These are phyloP conservation scores for Lyophyllum decastes DNA, from an alignment of 768 basidiomycete genomes.

Conservation along the genomic window DNA sequence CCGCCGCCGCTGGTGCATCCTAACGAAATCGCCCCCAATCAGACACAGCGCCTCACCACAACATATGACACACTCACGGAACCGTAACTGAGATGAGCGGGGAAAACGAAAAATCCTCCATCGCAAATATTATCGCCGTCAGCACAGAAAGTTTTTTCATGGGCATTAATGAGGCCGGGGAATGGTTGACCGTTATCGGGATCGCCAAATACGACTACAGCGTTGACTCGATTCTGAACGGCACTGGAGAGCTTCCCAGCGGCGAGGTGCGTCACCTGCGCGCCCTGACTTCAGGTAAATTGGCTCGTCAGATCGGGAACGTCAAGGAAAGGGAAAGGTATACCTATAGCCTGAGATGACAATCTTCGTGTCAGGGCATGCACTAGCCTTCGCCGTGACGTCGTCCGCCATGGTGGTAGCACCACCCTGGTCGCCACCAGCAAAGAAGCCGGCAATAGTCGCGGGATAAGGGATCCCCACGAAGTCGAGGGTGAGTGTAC, in stretches of 20 bases:
- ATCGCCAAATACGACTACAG: constrained; percentile 25
- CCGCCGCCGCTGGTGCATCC: constrained; percentile 21
- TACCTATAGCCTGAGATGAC: constrained; percentile 37
- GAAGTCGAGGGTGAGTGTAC: constrained; percentile 32
- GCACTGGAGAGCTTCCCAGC: constrained; percentile 32
- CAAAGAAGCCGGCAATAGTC: constrained; percentile 34
- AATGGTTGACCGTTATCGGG: constrained; percentile 23
- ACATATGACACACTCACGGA: background rate
- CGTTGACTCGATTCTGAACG: constrained; percentile 20
- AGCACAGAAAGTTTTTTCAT: constrained; percentile 22
- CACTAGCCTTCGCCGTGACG: constrained; percentile 25
- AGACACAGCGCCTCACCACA: background rate
- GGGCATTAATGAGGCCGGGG: constrained; percentile 10
- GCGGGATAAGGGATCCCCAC: constrained; percentile 38
- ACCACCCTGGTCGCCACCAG: constrained; percentile 35
- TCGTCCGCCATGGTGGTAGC: constrained; percentile 35
- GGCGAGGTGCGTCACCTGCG: constrained; percentile 39
- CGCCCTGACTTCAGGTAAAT: constrained; percentile 27
- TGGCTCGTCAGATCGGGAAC: background rate
- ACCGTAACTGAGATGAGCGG: background rate
- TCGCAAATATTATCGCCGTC: background rate
- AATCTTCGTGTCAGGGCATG: constrained; percentile 33
- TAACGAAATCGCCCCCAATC: constrained; percentile 19
- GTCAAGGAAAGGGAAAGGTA: background rate
- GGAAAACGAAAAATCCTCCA: background rate